phyloP scores from a whole-genome alignment of 768 basidiomycete genomes.

The Amyloporia xantha region DNA sequence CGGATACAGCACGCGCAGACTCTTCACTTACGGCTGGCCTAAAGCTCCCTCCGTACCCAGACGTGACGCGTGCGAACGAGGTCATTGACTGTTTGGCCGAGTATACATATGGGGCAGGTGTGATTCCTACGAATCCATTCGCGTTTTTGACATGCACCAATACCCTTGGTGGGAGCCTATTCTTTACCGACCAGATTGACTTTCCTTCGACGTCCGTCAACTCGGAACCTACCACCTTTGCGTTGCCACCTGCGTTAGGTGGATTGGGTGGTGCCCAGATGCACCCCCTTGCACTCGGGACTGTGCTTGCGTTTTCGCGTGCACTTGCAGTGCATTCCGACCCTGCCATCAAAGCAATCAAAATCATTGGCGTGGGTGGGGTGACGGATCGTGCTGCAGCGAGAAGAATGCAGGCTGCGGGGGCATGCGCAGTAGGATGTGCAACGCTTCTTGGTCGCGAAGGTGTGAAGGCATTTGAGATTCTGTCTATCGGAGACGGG shows the following conservation, averaged over 20 bases:
- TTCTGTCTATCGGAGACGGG: slow-evolving; percentile 3
- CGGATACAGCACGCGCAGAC: slow-evolving; percentile 42
- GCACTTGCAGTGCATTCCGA: slow-evolving; percentile 41
- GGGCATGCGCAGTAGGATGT: slow-evolving; percentile 65
- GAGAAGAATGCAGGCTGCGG: slow-evolving; percentile 64
- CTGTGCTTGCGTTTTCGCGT: slow-evolving; percentile 55
- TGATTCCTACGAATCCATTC: slow-evolving; percentile 38
- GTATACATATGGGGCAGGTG: slow-evolving; percentile 25
- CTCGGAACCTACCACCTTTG: slow-evolving; percentile 29
- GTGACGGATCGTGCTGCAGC: slow-evolving; percentile 57
- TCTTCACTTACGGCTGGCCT: slow-evolving; percentile 59
- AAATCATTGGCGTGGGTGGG: slow-evolving; percentile 78
- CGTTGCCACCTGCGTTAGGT: slow-evolving; percentile 58
- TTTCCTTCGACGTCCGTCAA: slow-evolving; percentile 8
- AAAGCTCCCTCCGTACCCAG: slow-evolving; percentile 64
- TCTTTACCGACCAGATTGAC: slow-evolving; percentile 51
- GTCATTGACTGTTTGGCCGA: slow-evolving; percentile 40
- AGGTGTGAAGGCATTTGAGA: slow-evolving; percentile 35
- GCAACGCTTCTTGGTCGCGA: slow-evolving; percentile 43
- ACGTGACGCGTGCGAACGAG: slow-evolving; percentile 46
- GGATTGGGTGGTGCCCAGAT: slow-evolving; percentile 74
- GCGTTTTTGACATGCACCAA: slow-evolving; percentile 79
- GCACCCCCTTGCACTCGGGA: slow-evolving; percentile 74
- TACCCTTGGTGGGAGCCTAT: slow-evolving; percentile 65
- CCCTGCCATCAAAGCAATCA: slow-evolving; percentile 39